Percentiles rank a stretch among this genome's conserved stretches.
These are phyloP conservation scores for Quillaja saponaria DNA, from an alignment of 306 rosid species.

Conservation along the genomic window DNA sequence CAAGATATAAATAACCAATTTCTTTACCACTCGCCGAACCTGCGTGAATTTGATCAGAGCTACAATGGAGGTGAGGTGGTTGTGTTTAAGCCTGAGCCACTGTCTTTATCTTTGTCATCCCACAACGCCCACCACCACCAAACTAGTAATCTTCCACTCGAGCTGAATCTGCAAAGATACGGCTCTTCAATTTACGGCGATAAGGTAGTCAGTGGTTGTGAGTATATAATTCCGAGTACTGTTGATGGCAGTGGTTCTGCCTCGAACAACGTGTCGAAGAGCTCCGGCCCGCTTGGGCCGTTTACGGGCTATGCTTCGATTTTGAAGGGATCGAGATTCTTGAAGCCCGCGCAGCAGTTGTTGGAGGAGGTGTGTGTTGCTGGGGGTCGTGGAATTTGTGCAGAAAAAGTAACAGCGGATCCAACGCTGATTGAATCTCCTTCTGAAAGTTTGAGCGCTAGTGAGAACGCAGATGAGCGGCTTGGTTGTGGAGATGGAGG, in stretches of 20 bases:
- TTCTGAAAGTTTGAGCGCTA: slow-evolving; percentile 34
- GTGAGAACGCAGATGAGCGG: slow-evolving; percentile 35
- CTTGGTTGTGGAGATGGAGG: slow-evolving; percentile 34
- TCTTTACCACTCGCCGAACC: slow-evolving; percentile 34
- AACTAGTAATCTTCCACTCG: slow-evolving; percentile 29
- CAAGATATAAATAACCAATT: slow-evolving; percentile 49
- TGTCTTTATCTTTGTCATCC: slow-evolving; percentile 74
- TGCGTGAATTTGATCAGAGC: slow-evolving; percentile 42
- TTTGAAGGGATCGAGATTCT: slow-evolving; percentile 73
- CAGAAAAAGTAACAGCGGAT: slow-evolving; percentile 34
- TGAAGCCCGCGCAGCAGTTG: slow-evolving; percentile 74
- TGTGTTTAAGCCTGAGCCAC: slow-evolving; percentile 68
- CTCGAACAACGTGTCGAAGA: slow-evolving; percentile 31
- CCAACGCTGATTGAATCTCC: slow-evolving; percentile 49
- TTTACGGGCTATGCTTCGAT: slow-evolving; percentile 70
- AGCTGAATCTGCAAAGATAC: slow-evolving; percentile 52
- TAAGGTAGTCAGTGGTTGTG: slow-evolving; percentile 21
- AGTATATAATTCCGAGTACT: slow-evolving; percentile 34
- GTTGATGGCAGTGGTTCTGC: slow-evolving; percentile 34
- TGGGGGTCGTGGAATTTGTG: slow-evolving; percentile 40
- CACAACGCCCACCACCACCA: slow-evolving; percentile 19
- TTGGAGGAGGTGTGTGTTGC: slow-evolving; percentile 63
- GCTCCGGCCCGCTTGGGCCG: slow-evolving; percentile 58
- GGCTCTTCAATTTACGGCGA: slow-evolving; percentile 40
- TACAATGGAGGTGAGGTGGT: slow-evolving; percentile 25